Base-by-base conservation (phyloP, 176 grass and related monocot genomes). In the Microstegium vimineum region DNA sequence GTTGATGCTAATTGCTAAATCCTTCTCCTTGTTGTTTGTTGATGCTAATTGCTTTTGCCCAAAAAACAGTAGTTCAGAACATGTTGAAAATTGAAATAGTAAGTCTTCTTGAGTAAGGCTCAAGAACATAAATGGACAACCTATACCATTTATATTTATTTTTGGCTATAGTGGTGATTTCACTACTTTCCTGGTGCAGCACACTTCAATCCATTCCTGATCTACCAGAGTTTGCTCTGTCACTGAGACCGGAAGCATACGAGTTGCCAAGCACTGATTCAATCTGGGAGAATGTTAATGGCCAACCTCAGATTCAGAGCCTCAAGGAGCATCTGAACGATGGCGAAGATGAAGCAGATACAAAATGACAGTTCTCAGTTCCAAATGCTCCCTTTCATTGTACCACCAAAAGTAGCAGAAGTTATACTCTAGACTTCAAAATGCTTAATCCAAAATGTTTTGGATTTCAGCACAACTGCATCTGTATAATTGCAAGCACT, bases 161-260 rank as follows among this genome's bases (percentile, higher is more conserved):
- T 57, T 86, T 41, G 38, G 17, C 64, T 77, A 20, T 75, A 69
- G 10, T 43, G 70, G 15, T 49, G 5, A 78, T 28, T 30, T 56
- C 78, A 73, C n/a, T 42, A 28, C 8, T 92, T 83, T 86, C 26
- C 66, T 93, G n/a, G 12, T 51, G 66, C 83, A 99, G 96, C 63
- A 30, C 73, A 41, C 87, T 86, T 65, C 88, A 90, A 80, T 87
- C 95, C 2, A 75, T 99, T 67, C 96, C 93, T 59, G 96, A 93
- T 77, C 87, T 99, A 71, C 96, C 93, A 14, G 96, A 95, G 85
- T 99, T 99, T 75, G 80, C 87, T 4, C 71, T 99, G 71, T 99
- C 91, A 0, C 85, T 99, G 41, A 95, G 83, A 86, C 93, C 96
- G 1, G 96, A 95, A 43, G 89, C 79, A 0, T 98, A 91, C 20